Evolutionary conservation across 2,329 filamentous ascomycete genomes (phyloP), one percentile per base, ranked within the genome.

Genomic region (Stachybotrys echinatus): DNA sequence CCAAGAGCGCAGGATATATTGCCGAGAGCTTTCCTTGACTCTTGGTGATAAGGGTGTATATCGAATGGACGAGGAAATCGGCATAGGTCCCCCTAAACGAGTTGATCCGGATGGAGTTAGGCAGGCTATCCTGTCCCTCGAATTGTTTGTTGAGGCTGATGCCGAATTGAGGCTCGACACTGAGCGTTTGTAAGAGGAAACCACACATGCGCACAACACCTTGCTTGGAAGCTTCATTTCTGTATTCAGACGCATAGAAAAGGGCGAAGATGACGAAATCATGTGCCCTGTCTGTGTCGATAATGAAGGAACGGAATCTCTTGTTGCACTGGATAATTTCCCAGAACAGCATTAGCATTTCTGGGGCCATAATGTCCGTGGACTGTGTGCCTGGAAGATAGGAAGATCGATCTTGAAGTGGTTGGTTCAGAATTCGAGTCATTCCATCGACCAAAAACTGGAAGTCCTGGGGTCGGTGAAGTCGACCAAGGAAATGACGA

Each of bases 271-370:
- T 83, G 47, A 96, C 79, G 68, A 97, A 96, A 65, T 99, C 94
- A 61, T 96, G 89, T 0, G 89, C 89, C 48, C 92, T 80, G 63
- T 94, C 90, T 0, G 94, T 97, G 60, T 99, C 94, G 55, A 97
- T 92, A 61, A 99, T 94, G 68, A 96, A 99, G 2, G 91, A 90
- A 27, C 94, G 81, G 71, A 99, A 99, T 52, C 92, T 82, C 71
- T 96, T 97, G 71, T 99, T 99, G 77, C 92, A 96, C 68, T 99
- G 94, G 5, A 94, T 83, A 37, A 90, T 84, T 72, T 99, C 94
- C 94, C 94, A 99, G 64, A 97, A 96, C 2, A 99, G 77, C 80
- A 96, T 94, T 49, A 97, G 85, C 74, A 95, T 95, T 69, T 99
- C 94, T 2, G 94, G 92, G 0, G 92, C 90, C 78, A 92, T 95